Evolutionary conservation across 345 rosid genomes (phyloP).

Genomic region (Lumnitzera littorea): DNA sequence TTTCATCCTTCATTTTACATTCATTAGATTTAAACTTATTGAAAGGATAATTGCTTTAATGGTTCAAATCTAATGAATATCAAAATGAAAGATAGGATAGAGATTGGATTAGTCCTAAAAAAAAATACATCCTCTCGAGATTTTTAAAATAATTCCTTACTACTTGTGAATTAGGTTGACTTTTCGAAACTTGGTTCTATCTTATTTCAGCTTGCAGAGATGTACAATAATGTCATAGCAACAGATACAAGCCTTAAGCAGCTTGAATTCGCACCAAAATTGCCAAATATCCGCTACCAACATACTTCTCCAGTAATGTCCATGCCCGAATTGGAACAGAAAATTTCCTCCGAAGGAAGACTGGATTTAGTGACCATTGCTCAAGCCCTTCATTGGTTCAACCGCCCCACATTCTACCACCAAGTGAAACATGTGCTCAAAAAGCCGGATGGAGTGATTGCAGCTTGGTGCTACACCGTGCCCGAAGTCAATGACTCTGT

Average conservation of each 20-base stretch:
- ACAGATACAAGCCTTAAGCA: constrained; percentile 81
- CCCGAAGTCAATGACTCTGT: constrained; percentile 48
- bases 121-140: too few species aligned
- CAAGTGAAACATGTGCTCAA: constrained; percentile 61
- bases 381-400: constrained; percentile 84
- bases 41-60: too few species aligned
- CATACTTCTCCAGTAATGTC: constrained; percentile 49
- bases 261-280: constrained; percentile 49
- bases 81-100: too few species aligned
- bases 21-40: too few species aligned
- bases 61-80: too few species aligned
- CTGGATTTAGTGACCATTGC: constrained; percentile 64
- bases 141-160: too few species aligned
- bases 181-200: not conserved
- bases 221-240: constrained; percentile 61
- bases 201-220: constrained; percentile 46
- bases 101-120: too few species aligned
- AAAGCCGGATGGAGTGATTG: constrained; percentile 68
- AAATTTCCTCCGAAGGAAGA: constrained; percentile 32
- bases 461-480: constrained; percentile 79
- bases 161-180: not conserved
- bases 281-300: constrained; percentile 51
- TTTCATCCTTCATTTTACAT: too few species aligned
- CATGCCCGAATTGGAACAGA: constrained; percentile 25
- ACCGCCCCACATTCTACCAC: constrained; percentile 41